Evolutionary conservation across 768 basidiomycete genomes (phyloP).

Genomic region (Thelephora ganbajun): DNA sequence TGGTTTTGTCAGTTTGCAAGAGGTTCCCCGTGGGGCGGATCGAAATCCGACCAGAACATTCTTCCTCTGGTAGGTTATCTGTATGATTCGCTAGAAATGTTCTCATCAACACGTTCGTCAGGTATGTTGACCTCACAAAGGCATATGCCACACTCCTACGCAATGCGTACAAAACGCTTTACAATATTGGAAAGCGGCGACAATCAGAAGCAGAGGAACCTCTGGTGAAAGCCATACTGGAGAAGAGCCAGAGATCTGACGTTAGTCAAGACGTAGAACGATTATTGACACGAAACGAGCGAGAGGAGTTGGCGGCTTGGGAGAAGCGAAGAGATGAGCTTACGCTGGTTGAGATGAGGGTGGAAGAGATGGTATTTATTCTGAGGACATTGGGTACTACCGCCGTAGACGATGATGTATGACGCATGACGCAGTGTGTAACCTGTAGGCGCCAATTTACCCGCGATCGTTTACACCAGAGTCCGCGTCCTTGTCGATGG

Average conservation of each 20-base stretch:
- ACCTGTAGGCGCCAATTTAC: too few relatives aligned
- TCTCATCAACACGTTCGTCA: slow-evolving; percentile 17
- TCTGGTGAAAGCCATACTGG: slow-evolving; percentile 55
- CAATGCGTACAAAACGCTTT: slow-evolving; percentile 80
- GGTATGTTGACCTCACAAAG: slow-evolving; percentile 82
- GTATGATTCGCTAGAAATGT: not conserved
- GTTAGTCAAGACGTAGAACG: slow-evolving; percentile 65
- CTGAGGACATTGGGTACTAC: slow-evolving; percentile 60
- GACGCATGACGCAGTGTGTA: too few relatives aligned
- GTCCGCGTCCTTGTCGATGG: not conserved
- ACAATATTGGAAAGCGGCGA: slow-evolving; percentile 66
- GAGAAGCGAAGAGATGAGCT: slow-evolving; percentile 62
- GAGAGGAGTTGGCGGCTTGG: slow-evolving; percentile 61
- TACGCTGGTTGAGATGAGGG: slow-evolving; percentile 67
- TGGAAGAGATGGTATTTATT: slow-evolving; percentile 84
- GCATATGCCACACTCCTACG: slow-evolving; percentile 67
- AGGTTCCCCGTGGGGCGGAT: slow-evolving; percentile 83
- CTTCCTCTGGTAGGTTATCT: slow-evolving; percentile 64
- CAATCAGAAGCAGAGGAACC: slow-evolving; percentile 59
- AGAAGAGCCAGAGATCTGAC: slow-evolving; percentile 71
- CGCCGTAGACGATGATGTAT: slow-evolving; percentile 31
- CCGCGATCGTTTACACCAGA: not conserved
- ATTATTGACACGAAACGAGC: slow-evolving; percentile 55
- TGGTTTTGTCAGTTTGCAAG: slow-evolving; percentile 80
- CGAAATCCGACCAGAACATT: slow-evolving; percentile 81